Evolutionary conservation across 371 early-diverging fungal species (phyloP), one percentile per base, ranked within the genome.

Genomic region (Umbelopsis sp.): DNA sequence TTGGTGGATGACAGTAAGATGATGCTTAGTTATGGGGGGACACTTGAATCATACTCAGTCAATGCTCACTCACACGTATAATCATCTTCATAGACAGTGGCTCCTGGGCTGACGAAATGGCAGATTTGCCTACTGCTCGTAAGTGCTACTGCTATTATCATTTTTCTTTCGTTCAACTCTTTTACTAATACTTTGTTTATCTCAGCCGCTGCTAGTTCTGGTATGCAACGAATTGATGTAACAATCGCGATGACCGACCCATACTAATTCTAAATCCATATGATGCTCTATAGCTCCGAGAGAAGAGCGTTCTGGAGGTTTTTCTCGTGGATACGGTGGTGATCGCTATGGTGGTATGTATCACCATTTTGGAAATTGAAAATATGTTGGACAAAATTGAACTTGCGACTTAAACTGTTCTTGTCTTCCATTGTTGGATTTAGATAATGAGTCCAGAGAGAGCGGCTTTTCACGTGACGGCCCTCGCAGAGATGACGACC

Each of bases 81-180:
- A 18, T 45, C 29, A 32, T 29, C 50, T 20, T 24, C 29, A 70
- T 75, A 86, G 88, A 86, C 69, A 78, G 81, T 45, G 86, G 86
- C 53, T 91, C 92, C 63, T 97, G 96, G 96, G 96, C 96, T 71
- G 97, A 97, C 86, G 96, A 97, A 78, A 91, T 93, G 78, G 79
- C 84, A 35, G 93, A 89, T 69, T 87, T 96, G 67, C 97, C 97
- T 50, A 86, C 93, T 80, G 96, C 93, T 70, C 95, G 94, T 94
- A 87, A 79, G 92, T 84, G 51, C 29, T 29, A 4, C 29, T 29
- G 29, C 4, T 29, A 29, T 29, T 29, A 29, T 29, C 29, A 29
- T 29, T 29, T 29, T 29, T 4, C 29, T 29, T 29, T 48, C 35
- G 16, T 45, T 18, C 9, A 32, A 24, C 22, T 25, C 35, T 37